Base-by-base conservation (phyloP, 225 moss, liverwort and hornwort genomes). In the Pseudoscleropodium purum region DNA sequence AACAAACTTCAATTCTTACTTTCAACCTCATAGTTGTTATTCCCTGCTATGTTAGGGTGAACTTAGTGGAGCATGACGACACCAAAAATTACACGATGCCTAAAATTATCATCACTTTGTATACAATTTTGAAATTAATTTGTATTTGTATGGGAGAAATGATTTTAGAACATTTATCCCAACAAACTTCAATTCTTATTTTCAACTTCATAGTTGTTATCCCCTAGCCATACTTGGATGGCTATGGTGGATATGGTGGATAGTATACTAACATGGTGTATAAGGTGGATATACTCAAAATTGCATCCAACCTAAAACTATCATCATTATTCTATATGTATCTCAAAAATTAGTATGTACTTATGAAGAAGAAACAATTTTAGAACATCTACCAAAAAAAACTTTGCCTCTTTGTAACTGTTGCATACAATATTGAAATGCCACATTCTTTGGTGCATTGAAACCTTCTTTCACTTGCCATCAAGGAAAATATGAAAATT, bases 141-240 rank as follows among this genome's bases (percentile, higher is more conserved):
- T 12, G 2, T 25, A 61, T 4, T 5, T 61, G 26, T 61, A 61
- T 26, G 5, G 12, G 12, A 25, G 61, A 61, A 61, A 61, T 2
- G 2, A 26, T 61, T 20, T 33, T 2, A 21, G 1, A 49, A 47
- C 12, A 16, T 49, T 74, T 47, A 3, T 15, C 15, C 5, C 26
- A 15, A 70, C 10, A 43, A 45, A 17, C 10, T 29, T 17, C 30
- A 45, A 74, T 5, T 34, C 3, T 75, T 34, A 7, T 5, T 77
- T 23, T 51, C 21, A 77, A 8, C 13, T 18, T 47, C 19, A 30
- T 33, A 19, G 76, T 51, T 20, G 34, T 34, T 8, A 21, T 21
- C 2, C 34, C 5, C 1, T 6, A 5, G n/a, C 1, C 1, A 30
- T 29, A 6, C 2, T 0, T 0, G 34, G 13, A 34, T 77, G 30